Base-by-base conservation (phyloP, 192 early-diverging fungal genomes). In the Dimargaris xerosporica region DNA sequence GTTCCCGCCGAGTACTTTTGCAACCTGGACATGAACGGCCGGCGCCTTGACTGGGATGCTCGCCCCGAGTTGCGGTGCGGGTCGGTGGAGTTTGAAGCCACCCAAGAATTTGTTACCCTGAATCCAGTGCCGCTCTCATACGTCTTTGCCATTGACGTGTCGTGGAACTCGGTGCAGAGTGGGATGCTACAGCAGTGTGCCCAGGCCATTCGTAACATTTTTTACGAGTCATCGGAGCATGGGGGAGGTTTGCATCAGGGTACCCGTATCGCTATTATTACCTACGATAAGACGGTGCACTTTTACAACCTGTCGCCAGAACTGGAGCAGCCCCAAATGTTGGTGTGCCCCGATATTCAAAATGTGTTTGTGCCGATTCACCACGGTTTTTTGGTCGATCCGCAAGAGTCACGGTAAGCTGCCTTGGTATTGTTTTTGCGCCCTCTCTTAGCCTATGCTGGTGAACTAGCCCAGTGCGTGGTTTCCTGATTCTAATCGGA, bases 71-170 rank as follows among this genome's bases (percentile, higher is more conserved):
- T 99, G 42, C 73, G 80, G 31, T 80, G 81, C 62, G 96, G 94
- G n/a, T 81, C 87, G 0, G 82, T 96, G 26, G 96, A 99, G 66
- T 96, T 91, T 75, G 78, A 81, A 0, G 94, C 90, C 3, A 82
- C 88, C 28, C 86, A 88, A 66, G 74, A 80, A 65, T 80, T 77
- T 70, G 70, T 75, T 43, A 70, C 78, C 19, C 80, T 84, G 53
- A 63, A 77, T 5, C 86, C 96, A 0, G 63, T 65, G 42, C 85
- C 91, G 11, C 70, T 84, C 4, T 78, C 82, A 2, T 88, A 89
- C 67, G 76, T 99, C 34, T 93, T 97, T 85, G 91, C 87, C 7
- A 89, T 99, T 52, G 96, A 99, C 76, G 93, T 99, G 23, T 89
- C 91, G 2, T 90, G 83, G 82, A 87, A 75, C 62, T 76, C 92